Conservation (phyloP, 1,284 basidiomycete species). For the Papiliotrema fonsecae region DNA sequence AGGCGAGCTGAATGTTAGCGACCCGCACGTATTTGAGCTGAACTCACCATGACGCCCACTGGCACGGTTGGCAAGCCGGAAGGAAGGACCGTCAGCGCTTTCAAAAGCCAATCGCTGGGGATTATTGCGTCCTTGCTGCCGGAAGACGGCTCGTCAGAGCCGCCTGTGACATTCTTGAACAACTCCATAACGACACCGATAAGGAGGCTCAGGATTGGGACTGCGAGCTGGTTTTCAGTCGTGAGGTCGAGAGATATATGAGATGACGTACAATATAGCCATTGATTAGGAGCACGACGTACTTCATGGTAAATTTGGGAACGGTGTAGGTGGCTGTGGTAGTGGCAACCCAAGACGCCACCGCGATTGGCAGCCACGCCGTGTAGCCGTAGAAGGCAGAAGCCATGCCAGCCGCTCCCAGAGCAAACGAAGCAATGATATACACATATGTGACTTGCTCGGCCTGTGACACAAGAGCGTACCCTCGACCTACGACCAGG, state of each 20-base stretch:
- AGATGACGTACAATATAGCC: conserved; percentile 1
- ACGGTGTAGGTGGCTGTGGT: not conserved
- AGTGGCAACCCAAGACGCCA: not conserved
- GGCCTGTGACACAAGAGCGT: not conserved
- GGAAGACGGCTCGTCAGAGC: not conserved
- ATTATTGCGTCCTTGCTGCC: not conserved
- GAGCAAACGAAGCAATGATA: not conserved
- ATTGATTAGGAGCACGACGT: not conserved
- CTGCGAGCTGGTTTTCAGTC: not conserved
- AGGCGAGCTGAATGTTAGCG: not conserved
- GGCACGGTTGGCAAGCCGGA: not conserved
- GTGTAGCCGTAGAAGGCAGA: not conserved
- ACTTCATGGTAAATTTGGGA: not conserved
- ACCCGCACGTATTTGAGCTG: not conserved
- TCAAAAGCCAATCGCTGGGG: not conserved
- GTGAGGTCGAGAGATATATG: not conserved
- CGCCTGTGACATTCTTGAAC: not conserved
- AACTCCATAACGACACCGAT: not conserved
- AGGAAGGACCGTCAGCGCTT: not conserved
- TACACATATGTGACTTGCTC: not conserved
- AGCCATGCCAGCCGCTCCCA: not conserved
- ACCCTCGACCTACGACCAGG: not conserved
- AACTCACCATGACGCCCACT: not conserved
- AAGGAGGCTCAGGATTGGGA: not conserved
- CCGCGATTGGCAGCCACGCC: not conserved